Conservation (phyloP, 2,329 filamentous ascomycete genomes). For the Botrytis squamosa region DNA sequence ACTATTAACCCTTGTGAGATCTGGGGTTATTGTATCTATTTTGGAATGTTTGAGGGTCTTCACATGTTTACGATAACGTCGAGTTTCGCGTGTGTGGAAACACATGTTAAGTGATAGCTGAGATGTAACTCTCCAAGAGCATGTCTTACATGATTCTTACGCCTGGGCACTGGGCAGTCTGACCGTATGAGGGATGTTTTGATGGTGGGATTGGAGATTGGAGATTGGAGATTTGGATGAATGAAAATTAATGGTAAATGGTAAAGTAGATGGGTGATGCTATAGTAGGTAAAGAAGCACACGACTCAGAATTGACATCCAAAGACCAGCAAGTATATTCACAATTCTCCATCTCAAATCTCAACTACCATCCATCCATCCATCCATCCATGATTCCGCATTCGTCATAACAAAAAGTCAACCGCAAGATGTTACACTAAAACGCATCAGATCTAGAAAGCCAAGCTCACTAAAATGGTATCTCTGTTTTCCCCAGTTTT, state of each 20-base stretch:
- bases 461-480: conserved; percentile 12
- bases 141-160: neutral
- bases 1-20: neutral
- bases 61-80: conserved; percentile 2
- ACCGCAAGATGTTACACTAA: neutral
- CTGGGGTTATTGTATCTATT: neutral
- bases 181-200: neutral
- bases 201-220: neutral
- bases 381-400: neutral
- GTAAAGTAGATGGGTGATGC: neutral
- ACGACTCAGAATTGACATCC: neutral
- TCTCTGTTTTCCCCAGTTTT: conserved; percentile 12
- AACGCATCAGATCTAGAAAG: conserved; percentile 2
- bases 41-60: neutral
- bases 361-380: neutral
- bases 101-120: neutral
- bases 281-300: neutral
- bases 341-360: neutral
- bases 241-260: neutral
- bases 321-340: neutral
- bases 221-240: neutral
- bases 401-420: conserved; percentile 5
- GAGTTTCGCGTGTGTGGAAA: neutral
- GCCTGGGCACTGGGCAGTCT: conserved; percentile 1
- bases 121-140: neutral